A percentile compares a stretch with the other conserved stretches of the same genome.
Conservation (phyloP, 2,329 filamentous ascomycete species). For the Phialocephala subalpina region DNA sequence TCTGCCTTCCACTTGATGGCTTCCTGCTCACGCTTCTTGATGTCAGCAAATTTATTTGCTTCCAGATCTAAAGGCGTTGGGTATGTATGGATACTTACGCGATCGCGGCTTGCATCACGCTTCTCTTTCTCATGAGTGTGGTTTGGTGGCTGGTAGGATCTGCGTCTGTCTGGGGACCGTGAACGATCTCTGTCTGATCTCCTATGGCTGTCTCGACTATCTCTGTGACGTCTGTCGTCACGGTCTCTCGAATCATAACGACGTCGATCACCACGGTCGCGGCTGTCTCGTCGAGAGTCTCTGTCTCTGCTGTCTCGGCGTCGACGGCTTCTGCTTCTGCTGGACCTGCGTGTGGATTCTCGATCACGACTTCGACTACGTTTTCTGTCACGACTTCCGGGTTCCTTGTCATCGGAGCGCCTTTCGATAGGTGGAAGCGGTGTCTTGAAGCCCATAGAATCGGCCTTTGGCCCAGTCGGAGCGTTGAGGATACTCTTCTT, state of each 20-base stretch:
- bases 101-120: conserved; percentile 34
- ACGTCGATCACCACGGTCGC: conserved; percentile 33
- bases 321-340: conserved; percentile 35
- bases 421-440: conserved; percentile 23
- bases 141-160: conserved; percentile 37
- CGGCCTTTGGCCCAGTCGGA: conserved; percentile 33
- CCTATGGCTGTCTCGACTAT: conserved; percentile 41
- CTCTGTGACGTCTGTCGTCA: conserved; percentile 41
- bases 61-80: conserved; percentile 30
- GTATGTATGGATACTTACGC: conserved; percentile 24
- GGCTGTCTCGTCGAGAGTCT: conserved; percentile 37
- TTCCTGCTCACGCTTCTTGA: conserved; percentile 68
- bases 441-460: conserved; percentile 29
- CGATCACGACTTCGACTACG: conserved; percentile 40
- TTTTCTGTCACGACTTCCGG: conserved; percentile 25
- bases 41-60: conserved; percentile 64
- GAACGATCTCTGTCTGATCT: conserved; percentile 32
- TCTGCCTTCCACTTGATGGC: conserved; percentile 70
- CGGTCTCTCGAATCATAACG: conserved; percentile 37
- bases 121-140: conserved; percentile 32
- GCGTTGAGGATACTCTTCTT: conserved; percentile 35
- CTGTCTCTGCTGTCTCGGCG: conserved; percentile 38
- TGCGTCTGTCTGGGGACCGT: conserved; percentile 36
- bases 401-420: conserved; percentile 23
- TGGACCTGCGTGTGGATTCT: conserved; percentile 35